phyloP scores from a whole-genome alignment of 2,329 filamentous ascomycete species.

The Beauveria rudraprayagi region DNA sequence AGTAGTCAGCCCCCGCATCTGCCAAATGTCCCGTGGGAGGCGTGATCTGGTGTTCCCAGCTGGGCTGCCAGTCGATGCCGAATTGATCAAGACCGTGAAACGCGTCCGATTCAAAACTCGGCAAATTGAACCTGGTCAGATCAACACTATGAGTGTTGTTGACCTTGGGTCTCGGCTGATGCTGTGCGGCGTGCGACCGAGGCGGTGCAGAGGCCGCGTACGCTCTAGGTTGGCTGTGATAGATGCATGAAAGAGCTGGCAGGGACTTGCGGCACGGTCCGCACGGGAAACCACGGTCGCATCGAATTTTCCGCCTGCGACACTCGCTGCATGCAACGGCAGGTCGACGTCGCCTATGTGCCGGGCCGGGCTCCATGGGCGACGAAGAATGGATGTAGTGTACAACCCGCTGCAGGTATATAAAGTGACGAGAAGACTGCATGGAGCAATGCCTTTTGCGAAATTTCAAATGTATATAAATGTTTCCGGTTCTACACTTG shows the following conservation, averaged over 20 bases:
- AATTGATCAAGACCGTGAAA: not conserved
- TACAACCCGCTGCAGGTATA: not conserved
- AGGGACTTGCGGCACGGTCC: conserved; percentile 14
- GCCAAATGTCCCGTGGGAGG: not conserved
- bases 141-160: not conserved
- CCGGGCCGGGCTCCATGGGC: conserved; percentile 14
- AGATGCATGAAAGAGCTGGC: conserved; percentile 13
- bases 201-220: not conserved
- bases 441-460: not conserved
- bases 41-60: not conserved
- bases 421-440: not conserved
- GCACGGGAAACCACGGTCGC: conserved; percentile 14
- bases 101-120: not conserved
- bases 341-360: conserved; percentile 13
- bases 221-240: conserved; percentile 10
- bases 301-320: conserved; percentile 15
- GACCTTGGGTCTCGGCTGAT: not conserved
- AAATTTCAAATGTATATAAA: not conserved
- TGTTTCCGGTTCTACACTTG: not conserved
- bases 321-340: conserved; percentile 16
- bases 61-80: not conserved
- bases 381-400: not conserved
- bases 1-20: not conserved
- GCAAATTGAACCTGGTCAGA: not conserved
- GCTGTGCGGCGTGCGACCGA: not conserved